Conservation (phyloP, 139 green algal genomes). For the Coelastrella sp. region DNA sequence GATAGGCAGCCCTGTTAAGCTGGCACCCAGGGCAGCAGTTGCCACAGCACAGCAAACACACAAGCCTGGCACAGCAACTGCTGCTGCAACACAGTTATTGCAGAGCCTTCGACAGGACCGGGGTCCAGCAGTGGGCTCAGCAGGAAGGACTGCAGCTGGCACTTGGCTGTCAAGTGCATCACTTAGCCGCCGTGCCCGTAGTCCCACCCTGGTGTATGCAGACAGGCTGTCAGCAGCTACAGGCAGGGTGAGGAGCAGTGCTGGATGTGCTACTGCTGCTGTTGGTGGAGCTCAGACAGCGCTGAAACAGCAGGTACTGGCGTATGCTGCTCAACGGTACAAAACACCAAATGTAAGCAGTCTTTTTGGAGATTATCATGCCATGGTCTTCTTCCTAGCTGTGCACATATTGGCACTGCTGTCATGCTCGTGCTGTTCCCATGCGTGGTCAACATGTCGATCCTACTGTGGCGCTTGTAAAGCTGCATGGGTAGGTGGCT, state of each 20-base stretch:
- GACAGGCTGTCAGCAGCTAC: neutral
- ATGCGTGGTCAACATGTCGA: too few relatives aligned
- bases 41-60: neutral
- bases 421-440: too few relatives aligned
- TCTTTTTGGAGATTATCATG: too few relatives aligned
- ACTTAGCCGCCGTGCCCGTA: too few relatives aligned
- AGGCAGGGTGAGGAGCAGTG: neutral
- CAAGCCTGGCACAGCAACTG: neutral
- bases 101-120: neutral
- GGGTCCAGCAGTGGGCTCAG: neutral
- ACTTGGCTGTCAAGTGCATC: neutral
- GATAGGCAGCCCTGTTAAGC: neutral
- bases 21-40: neutral
- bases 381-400: too few relatives aligned
- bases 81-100: neutral
- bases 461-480: too few relatives aligned
- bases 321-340: constrained; percentile 1
- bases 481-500: too few relatives aligned
- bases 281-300: neutral
- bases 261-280: neutral
- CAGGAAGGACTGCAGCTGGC: neutral
- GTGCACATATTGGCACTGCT: too few relatives aligned
- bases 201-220: too few relatives aligned
- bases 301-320: constrained; percentile 7
- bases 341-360: neutral